These are phyloP conservation scores for Fusarium nelsonii DNA, from an alignment of 2,329 filamentous ascomycete genomes.

Conservation along the genomic window DNA sequence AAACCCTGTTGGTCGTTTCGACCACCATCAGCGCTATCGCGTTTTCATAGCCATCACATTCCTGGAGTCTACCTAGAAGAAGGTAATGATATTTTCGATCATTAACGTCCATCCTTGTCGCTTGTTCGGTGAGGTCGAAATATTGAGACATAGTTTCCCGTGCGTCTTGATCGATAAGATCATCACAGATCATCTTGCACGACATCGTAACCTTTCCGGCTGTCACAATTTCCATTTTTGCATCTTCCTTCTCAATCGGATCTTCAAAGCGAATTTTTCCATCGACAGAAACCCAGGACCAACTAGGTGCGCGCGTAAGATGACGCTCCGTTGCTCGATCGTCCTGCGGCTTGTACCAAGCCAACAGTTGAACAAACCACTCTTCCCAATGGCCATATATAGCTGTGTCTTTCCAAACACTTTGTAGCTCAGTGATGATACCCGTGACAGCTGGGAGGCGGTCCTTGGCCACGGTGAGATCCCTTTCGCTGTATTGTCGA, in stretches of 20 bases:
- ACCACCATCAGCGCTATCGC: not conserved
- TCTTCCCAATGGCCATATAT: slow-evolving; percentile 7
- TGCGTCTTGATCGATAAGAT: fast-evolving
- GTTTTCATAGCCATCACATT: fast-evolving
- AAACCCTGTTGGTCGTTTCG: fast-evolving
- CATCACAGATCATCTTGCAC: not conserved
- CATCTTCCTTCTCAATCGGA: not conserved
- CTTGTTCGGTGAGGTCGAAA: not conserved
- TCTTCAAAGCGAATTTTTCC: not conserved
- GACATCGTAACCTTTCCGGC: not conserved
- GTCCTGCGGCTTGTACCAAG: fast-evolving
- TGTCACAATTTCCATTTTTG: fast-evolving
- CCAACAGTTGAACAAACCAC: slow-evolving; percentile 5
- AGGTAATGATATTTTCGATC: not conserved
- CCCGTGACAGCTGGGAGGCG: not conserved
- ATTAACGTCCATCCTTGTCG: fast-evolving
- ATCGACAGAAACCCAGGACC: not conserved
- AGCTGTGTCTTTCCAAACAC: not conserved
- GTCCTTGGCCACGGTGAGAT: not conserved
- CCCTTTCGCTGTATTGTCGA: not conserved
- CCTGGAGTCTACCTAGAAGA: fast-evolving
- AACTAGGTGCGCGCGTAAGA: not conserved
- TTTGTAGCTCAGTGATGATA: not conserved
- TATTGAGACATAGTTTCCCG: fast-evolving
- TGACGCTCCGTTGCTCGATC: fast-evolving